Evolutionary conservation across 495 filamentous ascomycete genomes (phyloP).

Genomic region (Talaromyces thailandensis): DNA sequence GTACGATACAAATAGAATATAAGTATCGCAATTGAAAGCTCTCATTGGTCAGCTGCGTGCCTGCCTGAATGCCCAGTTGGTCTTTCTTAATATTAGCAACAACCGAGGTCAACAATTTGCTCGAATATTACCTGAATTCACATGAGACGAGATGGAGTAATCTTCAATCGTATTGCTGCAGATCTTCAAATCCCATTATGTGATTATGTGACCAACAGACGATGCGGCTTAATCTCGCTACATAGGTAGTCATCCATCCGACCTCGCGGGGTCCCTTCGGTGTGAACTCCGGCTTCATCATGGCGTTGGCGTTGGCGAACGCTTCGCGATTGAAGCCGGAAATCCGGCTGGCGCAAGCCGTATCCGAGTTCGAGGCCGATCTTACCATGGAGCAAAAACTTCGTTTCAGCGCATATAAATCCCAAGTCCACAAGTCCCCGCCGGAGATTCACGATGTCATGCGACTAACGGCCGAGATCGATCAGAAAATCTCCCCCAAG

Average conservation of each 20-base stretch:
- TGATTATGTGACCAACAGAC: background rate
- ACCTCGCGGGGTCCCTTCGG: background rate
- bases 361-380: slow-evolving; percentile 30
- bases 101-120: no score
- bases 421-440: slow-evolving; percentile 7
- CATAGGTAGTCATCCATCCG: background rate
- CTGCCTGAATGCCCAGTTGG: no score
- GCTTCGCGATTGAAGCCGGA: slow-evolving; percentile 22
- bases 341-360: slow-evolving; percentile 27
- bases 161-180: background rate
- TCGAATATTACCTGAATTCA: background rate
- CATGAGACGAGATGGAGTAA: background rate
- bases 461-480: slow-evolving; percentile 33
- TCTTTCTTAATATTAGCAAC: no score
- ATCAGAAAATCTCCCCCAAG: slow-evolving; percentile 9
- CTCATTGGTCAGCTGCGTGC: no score
- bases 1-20: no score
- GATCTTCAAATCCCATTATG: background rate
- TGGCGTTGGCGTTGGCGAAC: background rate
- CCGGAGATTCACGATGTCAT: slow-evolving; percentile 23
- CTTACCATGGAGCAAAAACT: slow-evolving; percentile 28
- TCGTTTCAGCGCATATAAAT: slow-evolving; percentile 12
- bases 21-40: no score
- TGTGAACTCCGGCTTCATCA: background rate
- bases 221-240: background rate